These are phyloP conservation scores for Hymenoscyphus infarciens DNA, from an alignment of 2,329 filamentous ascomycete genomes.

Conservation along the genomic window DNA sequence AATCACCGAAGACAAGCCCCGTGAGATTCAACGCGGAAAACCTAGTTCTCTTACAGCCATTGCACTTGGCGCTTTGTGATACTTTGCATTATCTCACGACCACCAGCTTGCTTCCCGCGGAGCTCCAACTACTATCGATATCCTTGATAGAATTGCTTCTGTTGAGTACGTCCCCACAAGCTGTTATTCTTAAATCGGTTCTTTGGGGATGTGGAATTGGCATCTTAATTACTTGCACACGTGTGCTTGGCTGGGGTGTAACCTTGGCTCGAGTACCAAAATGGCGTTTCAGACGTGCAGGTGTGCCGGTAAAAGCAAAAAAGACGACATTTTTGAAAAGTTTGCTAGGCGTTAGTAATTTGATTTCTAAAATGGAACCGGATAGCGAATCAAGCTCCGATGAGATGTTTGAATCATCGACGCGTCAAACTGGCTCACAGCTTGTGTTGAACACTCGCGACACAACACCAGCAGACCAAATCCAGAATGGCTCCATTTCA, in stretches of 20 bases:
- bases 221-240: slow-evolving; percentile 68
- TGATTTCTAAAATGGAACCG: slow-evolving; percentile 21
- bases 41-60: slow-evolving; percentile 65
- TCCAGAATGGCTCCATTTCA: slow-evolving; percentile 25
- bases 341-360: slow-evolving; percentile 17
- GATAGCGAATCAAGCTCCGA: slow-evolving; percentile 28
- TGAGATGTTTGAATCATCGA: slow-evolving; percentile 15
- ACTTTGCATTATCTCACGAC: slow-evolving; percentile 79
- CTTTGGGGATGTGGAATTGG: slow-evolving; percentile 81
- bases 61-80: slow-evolving; percentile 74
- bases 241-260: slow-evolving; percentile 79
- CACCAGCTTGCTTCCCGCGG: slow-evolving; percentile 80
- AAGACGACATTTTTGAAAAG: slow-evolving; percentile 13
- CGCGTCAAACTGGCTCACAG: slow-evolving; percentile 4
- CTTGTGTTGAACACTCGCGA: slow-evolving; percentile 20
- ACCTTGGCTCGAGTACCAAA: slow-evolving; percentile 82
- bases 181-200: slow-evolving; percentile 77
- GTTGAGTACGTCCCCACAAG: slow-evolving; percentile 76
- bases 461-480: slow-evolving; percentile 14
- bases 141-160: slow-evolving; percentile 78
- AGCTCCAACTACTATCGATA: slow-evolving; percentile 82
- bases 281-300: slow-evolving; percentile 74
- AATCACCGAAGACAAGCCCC: slow-evolving; percentile 25
- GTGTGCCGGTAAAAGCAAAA: slow-evolving; percentile 14
- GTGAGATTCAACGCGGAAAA: slow-evolving; percentile 35